Evolutionary conservation across 2,329 filamentous ascomycete genomes (phyloP), one percentile per base, ranked within the genome.

Genomic region (Alternaria angustiovoidea): DNA sequence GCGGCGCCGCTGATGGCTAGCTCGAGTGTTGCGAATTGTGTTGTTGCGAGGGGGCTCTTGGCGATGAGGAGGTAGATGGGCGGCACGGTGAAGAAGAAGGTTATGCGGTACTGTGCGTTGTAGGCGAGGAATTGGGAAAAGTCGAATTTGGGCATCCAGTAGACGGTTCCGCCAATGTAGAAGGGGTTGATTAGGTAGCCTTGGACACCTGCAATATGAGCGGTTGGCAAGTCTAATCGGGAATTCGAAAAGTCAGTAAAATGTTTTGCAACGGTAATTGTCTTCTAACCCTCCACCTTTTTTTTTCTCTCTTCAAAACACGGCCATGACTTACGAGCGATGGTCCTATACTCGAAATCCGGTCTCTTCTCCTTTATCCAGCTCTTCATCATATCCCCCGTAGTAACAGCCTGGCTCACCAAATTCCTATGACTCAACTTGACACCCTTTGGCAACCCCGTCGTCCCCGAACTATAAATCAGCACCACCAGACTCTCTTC

Each of bases 101-200:
- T 88, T 62, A 88, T 81, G 11, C 75, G 73, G 67, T 85, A 83
- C 49, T 80, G 79, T 42, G 80, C 80, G 66, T 80, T 81, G 73
- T 87, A 83, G 39, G 78, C 75, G 53, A 89, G 80, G 69, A 90
- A 88, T 38, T 82, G 77, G 2, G 74, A 70, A 59, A 87, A 86
- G 61, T 87, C 82, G 71, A 89, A 90, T 41, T 79, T 81, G 4
- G 82, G 78, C 87, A 90, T 89, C 87, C 87, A 89, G 79, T 86
- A 89, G 3, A 86, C 72, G 5, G 71, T 64, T 2, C 79, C 79
- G 34, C 75, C 77, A 63, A 76, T 66, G 63, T 76, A 77, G 62
- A 82, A 77, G 0, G 81, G 80, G 51, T 80, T 81, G 56, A 83
- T 72, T 7, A 83, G 76, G 62, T 83, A 83, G 43, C 81, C 81